Evolutionary conservation across 495 filamentous ascomycete genomes (phyloP).

Genomic region (Chaetomium cochliodes): DNA sequence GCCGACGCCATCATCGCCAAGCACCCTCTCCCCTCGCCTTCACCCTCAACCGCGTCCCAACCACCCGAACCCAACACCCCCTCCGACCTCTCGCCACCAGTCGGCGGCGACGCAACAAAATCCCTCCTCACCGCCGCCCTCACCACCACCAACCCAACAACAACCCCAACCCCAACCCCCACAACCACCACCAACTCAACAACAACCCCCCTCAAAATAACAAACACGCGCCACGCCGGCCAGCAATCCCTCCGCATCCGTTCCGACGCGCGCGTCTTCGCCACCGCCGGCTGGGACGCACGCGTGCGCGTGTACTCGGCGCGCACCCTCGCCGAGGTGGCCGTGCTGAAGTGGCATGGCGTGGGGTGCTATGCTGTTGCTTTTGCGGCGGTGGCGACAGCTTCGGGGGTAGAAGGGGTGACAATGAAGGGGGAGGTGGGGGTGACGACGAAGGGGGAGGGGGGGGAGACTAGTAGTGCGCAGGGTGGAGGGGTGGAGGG

Average conservation of each 20-base stretch:
- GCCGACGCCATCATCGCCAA: slow-evolving; percentile 63
- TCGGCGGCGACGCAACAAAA: not conserved
- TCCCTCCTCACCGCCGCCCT: slow-evolving; percentile 35
- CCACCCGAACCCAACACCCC: not conserved
- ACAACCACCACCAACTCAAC: slow-evolving; percentile 15
- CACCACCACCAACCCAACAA: slow-evolving; percentile 18
- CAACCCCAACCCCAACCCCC: slow-evolving; percentile 20
- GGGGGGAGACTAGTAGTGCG: no score
- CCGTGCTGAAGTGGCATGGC: slow-evolving; percentile 93
- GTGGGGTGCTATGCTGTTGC: slow-evolving; percentile 84
- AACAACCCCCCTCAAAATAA: slow-evolving; percentile 50
- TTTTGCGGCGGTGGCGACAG: slow-evolving; percentile 57
- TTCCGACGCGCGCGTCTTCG: slow-evolving; percentile 77
- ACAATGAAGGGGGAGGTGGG: not conserved
- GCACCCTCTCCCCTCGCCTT: slow-evolving; percentile 43
- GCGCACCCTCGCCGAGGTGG: slow-evolving; percentile 81
- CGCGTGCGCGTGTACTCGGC: slow-evolving; percentile 75
- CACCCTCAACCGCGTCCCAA: not conserved
- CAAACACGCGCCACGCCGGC: slow-evolving; percentile 83
- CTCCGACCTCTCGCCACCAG: not conserved
- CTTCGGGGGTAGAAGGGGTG: no score
- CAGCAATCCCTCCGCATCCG: slow-evolving; percentile 81
- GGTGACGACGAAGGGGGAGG: not conserved
- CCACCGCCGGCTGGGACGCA: slow-evolving; percentile 91
- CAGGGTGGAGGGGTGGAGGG: no score